Percentiles rank a stretch among this genome's conserved stretches.
phyloP scores from a whole-genome alignment of 108 stramenopile species.

The Cyclostephanos invisitatus region DNA sequence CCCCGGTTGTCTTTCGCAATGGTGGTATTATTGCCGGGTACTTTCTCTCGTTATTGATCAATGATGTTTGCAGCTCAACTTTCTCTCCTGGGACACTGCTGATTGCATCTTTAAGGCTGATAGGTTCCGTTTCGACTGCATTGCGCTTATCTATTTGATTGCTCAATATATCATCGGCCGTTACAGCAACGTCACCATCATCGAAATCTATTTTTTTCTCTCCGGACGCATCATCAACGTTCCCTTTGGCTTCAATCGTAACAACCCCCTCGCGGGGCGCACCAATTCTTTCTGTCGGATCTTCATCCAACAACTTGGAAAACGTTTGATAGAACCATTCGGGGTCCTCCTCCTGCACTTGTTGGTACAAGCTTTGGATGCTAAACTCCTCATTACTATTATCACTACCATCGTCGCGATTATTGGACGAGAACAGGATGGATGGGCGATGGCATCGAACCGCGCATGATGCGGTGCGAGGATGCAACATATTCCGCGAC shows the following conservation, averaged over 20 bases:
- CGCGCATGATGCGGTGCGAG: neutral
- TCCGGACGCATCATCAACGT: neutral
- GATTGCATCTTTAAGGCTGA: too few species aligned
- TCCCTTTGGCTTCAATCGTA: neutral
- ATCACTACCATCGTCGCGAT: neutral
- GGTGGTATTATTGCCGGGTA: neutral
- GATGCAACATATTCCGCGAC: neutral
- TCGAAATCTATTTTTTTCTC: neutral
- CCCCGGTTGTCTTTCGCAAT: neutral
- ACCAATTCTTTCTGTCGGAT: conserved; percentile 9
- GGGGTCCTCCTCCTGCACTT: conserved; percentile 51
- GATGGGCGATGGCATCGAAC: neutral
- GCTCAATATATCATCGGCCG: neutral
- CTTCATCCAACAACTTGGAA: conserved; percentile 34
- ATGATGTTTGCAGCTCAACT: neutral
- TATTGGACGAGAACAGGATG: neutral
- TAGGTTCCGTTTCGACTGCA: neutral
- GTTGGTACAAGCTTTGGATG: conserved; percentile 39
- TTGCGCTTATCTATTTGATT: neutral
- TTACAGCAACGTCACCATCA: too few species aligned
- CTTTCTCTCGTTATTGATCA: neutral
- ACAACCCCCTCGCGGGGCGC: neutral
- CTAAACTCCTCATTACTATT: conserved; percentile 14
- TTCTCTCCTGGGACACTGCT: too few species aligned
- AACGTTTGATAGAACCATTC: conserved; percentile 47